These are phyloP conservation scores for Amanita muscaria DNA, from an alignment of 768 basidiomycete species.

Conservation along the genomic window DNA sequence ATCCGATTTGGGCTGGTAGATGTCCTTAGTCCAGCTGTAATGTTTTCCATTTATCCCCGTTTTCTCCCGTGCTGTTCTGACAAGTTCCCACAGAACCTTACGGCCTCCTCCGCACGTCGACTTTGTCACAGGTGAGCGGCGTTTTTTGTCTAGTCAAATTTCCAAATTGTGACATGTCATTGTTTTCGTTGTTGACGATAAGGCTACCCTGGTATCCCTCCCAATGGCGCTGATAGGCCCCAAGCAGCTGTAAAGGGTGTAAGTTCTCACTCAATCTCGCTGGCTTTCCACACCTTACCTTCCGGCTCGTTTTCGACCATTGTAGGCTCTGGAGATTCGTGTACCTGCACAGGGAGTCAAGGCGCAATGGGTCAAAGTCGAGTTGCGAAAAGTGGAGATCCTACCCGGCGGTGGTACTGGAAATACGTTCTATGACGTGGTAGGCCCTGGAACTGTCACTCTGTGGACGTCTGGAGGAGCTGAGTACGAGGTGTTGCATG, in stretches of 20 bases:
- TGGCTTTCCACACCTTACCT: not conserved
- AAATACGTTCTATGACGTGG: conserved; percentile 71
- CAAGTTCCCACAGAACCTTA: conserved; percentile 37
- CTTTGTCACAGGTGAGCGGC: conserved; percentile 67
- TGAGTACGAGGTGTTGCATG: conserved; percentile 60
- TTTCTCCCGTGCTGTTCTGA: not conserved
- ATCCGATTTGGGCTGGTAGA: not conserved
- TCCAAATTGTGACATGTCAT: not conserved
- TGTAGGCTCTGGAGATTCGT: conserved; percentile 79
- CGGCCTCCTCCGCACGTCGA: conserved; percentile 86
- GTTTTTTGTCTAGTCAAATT: conserved; percentile 3
- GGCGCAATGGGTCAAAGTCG: conserved; percentile 88
- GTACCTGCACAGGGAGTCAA: conserved; percentile 67
- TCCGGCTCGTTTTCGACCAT: not conserved
- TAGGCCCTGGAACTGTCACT: conserved; percentile 74
- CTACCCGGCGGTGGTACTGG: conserved; percentile 60
- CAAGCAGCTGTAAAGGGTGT: conserved; percentile 84
- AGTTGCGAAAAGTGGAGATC: conserved; percentile 85
- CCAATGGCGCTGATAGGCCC: conserved; percentile 63
- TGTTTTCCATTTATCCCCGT: not conserved
- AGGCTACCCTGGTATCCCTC: conserved; percentile 86
- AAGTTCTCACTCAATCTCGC: too few relatives aligned
- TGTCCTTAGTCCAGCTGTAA: conserved; percentile 6
- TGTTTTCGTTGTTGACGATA: too few relatives aligned
- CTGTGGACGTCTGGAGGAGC: conserved; percentile 61